Percentiles rank a stretch among this genome's conserved stretches.
Conservation (phyloP, 2,329 filamentous ascomycete genomes). For the Phialophora chinensis region DNA sequence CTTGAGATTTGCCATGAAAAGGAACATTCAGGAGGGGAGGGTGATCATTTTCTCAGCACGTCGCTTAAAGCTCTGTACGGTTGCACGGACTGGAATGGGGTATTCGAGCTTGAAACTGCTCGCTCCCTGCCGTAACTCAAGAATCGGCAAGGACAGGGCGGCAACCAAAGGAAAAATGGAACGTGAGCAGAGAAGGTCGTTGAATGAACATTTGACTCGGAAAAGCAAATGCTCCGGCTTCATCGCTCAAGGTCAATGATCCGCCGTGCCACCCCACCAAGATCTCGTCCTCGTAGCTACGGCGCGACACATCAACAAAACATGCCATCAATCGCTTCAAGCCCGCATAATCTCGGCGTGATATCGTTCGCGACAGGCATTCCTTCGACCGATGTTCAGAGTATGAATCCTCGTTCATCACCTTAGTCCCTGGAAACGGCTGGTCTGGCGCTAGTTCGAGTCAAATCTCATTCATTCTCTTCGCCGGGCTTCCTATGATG, state of each 20-base stretch:
- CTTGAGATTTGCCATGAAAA: neutral
- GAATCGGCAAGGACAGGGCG: neutral
- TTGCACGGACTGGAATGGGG: neutral
- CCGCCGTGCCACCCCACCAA: neutral
- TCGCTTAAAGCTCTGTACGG: neutral
- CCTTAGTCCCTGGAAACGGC: neutral
- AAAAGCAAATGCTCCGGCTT: neutral
- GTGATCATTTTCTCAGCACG: neutral
- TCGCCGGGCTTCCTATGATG: neutral
- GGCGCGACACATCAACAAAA: neutral
- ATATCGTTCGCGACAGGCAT: neutral
- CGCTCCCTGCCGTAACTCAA: neutral
- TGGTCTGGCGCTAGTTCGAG: neutral
- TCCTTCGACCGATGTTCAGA: neutral
- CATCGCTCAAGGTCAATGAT: neutral
- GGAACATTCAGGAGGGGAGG: neutral
- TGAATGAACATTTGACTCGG: neutral
- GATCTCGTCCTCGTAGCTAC: neutral
- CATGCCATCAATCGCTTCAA: neutral
- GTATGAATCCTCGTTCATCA: neutral
- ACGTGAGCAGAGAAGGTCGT: neutral
- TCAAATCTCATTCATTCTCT: neutral
- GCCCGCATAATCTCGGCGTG: too few relatives aligned
- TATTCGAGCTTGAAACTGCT: neutral
- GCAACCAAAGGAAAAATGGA: neutral